Conservation (phyloP, 1,284 basidiomycete genomes). For the Ustilago hordei region DNA sequence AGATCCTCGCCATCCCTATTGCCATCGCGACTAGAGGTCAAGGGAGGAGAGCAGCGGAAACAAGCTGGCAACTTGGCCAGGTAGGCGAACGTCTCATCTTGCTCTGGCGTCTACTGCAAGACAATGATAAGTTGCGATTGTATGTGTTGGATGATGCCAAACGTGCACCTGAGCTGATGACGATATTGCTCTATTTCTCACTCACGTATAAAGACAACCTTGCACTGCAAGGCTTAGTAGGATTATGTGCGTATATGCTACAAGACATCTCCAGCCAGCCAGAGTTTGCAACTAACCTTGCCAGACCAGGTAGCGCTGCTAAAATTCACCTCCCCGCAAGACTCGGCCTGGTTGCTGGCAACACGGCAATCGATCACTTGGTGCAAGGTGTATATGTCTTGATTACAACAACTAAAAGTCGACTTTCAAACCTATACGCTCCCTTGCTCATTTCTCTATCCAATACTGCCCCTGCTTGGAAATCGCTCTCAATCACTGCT, state of each 20-base stretch:
- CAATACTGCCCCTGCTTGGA: slow-evolving; percentile 87
- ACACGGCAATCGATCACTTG: slow-evolving; percentile 50
- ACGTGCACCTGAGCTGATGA: slow-evolving; percentile 41
- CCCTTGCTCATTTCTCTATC: slow-evolving; percentile 89
- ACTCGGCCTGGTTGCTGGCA: slow-evolving; percentile 29
- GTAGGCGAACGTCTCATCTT: slow-evolving; percentile 59
- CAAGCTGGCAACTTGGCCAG: slow-evolving; percentile 49
- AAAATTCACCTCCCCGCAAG: slow-evolving; percentile 41
- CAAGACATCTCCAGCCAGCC: slow-evolving; percentile 89
- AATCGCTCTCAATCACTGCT: slow-evolving; percentile 79
- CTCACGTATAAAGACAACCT: slow-evolving; percentile 50
- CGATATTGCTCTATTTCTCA: slow-evolving; percentile 49
- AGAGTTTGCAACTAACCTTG: slow-evolving; percentile 75
- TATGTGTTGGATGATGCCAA: slow-evolving; percentile 54
- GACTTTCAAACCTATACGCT: slow-evolving; percentile 73
- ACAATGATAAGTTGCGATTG: slow-evolving; percentile 59
- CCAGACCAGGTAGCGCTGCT: slow-evolving; percentile 47
- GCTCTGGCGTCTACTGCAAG: slow-evolving; percentile 57
- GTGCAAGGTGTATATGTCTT: slow-evolving; percentile 81
- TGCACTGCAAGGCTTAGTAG: slow-evolving; percentile 90
- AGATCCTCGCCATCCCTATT: slow-evolving; percentile 46
- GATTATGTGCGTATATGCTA: slow-evolving; percentile 88
- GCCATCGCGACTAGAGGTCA: slow-evolving; percentile 27
- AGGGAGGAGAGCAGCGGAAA: slow-evolving; percentile 30
- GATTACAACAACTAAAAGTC: slow-evolving; percentile 81